Evolutionary conservation across 2,329 filamentous ascomycete species (phyloP).

Genomic region (Escovopsis sp.): DNA sequence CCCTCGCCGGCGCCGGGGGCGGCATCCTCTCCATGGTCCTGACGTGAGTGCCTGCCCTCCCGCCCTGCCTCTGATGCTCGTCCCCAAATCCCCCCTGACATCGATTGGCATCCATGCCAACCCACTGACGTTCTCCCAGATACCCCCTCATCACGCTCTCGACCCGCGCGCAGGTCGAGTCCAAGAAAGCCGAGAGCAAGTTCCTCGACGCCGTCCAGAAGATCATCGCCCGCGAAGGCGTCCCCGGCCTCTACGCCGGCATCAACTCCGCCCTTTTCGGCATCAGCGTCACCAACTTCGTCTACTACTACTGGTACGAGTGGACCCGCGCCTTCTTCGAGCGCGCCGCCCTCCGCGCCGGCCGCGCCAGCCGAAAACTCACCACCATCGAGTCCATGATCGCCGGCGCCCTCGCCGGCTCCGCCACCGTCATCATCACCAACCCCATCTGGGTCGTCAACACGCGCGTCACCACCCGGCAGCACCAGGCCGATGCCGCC

Average conservation of each 20-base stretch:
- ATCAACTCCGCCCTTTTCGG: slow-evolving; percentile 91
- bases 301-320: slow-evolving; percentile 99
- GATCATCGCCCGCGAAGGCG: slow-evolving; percentile 83
- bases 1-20: slow-evolving; percentile 80
- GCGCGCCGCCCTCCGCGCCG: slow-evolving; percentile 55
- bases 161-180: slow-evolving; percentile 94
- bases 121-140: slow-evolving; percentile 25
- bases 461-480: slow-evolving; percentile 90
- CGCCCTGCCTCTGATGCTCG: background rate
- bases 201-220: slow-evolving; percentile 69
- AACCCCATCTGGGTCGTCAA: slow-evolving; percentile 99
- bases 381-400: slow-evolving; percentile 90
- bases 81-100: background rate
- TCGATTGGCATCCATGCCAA: background rate
- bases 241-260: slow-evolving; percentile 79
- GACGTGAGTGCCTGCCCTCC: slow-evolving; percentile 43
- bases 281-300: slow-evolving; percentile 97
- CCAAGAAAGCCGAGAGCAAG: slow-evolving; percentile 73
- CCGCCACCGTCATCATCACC: slow-evolving; percentile 85
- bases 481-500: slow-evolving; percentile 35
- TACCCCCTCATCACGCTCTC: slow-evolving; percentile 96
- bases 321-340: slow-evolving; percentile 86
- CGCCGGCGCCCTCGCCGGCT: slow-evolving; percentile 83
- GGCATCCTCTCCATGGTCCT: slow-evolving; percentile 90
- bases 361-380: slow-evolving; percentile 63